These are phyloP conservation scores for Oenanthe javanica DNA, from an alignment of 140 eudicot species.

Conservation along the genomic window DNA sequence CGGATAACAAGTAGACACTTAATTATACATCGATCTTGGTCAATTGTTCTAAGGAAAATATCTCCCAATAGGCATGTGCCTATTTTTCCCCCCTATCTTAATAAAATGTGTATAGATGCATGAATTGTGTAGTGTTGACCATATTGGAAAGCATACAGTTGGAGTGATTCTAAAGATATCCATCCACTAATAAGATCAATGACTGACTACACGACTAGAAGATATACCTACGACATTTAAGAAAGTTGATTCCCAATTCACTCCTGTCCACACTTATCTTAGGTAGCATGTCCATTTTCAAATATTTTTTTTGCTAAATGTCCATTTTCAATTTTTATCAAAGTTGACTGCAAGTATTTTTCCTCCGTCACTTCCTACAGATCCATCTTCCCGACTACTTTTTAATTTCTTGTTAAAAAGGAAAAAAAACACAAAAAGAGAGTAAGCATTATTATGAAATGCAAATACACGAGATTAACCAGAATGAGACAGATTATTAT, in stretches of 20 bases:
- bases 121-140: background rate
- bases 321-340: background rate
- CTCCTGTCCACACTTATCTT: background rate
- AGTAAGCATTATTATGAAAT: background rate
- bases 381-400: background rate
- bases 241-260: background rate
- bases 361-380: background rate
- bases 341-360: background rate
- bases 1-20: background rate
- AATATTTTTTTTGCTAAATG: no score
- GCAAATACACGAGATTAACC: background rate
- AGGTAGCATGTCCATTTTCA: background rate
- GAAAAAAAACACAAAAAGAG: no score
- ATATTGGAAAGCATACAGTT: background rate
- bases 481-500: background rate
- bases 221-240: background rate
- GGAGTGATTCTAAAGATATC: background rate
- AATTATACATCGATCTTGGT: background rate
- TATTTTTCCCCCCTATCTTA: no score
- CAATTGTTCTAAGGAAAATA: background rate
- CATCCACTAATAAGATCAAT: background rate
- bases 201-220: background rate
- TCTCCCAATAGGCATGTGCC: no score
- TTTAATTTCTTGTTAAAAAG: no score
- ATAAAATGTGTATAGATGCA: background rate